Evolutionary conservation across 345 rosid species (phyloP), one percentile per base, ranked within the genome.

Genomic region (Eucalyptus lansdowneana): DNA sequence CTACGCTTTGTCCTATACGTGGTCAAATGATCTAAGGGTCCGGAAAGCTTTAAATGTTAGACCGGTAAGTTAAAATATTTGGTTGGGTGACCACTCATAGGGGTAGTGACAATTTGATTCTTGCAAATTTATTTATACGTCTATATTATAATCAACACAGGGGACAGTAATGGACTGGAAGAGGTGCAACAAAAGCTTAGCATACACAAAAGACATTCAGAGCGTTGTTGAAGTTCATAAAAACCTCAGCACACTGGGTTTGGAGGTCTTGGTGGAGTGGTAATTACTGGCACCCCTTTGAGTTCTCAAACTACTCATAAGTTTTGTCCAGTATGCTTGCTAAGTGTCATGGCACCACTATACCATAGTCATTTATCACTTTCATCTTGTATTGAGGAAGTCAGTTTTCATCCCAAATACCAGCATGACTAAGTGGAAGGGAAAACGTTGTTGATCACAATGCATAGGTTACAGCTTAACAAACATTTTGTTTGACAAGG

Each of bases 241-340:
- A 21, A 90, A 86, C 88, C 91, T 93, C 49, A 88, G 88, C 86
- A 76, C 58, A 21, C 86, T 24, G 29, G 92, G 92, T n/a, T 72
- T 87, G 25, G 90, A 90, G 86, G 91, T 90, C 88, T 90, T 93
- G 9, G 54, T 93, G 9, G 91, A 92, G 89, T 89, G 90, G 94
- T 93, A 89, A 88, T 37, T 76, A 37, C 83, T 37, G 24, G 27
- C 76, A 34, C 27, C 14, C n/a, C 27, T 72, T 49, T 50, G 27
- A 12, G n/a, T 81, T 76, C 87, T 45, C 25, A 17, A 50, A 58
- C 34, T 87, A 56, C 45, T 25, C 53, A 81, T 51, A 15, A 51
- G 11, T 65, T 31, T 44, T 65, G 45, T 53, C 83, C 3, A 9
- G 45, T 76, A 76, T 22, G 83, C 83, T 37, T 37, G 83, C 83